Evolutionary conservation across 306 rosid genomes (phyloP).

Genomic region (Medicago ruthenica): DNA sequence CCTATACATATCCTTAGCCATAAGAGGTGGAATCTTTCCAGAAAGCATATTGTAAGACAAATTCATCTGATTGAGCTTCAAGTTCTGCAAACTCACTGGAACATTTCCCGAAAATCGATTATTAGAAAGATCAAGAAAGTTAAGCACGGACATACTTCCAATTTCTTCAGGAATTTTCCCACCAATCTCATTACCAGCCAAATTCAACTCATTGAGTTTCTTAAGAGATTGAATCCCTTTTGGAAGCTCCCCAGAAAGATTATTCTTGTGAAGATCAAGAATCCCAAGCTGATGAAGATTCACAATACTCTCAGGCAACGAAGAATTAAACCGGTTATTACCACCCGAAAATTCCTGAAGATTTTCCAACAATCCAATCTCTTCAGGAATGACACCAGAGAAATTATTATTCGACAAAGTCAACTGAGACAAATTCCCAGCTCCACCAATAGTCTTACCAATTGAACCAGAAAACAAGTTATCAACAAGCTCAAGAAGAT

Average conservation of each 20-base stretch:
- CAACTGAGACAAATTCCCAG: conserved; percentile 63
- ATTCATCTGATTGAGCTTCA: conserved; percentile 80
- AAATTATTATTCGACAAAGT: conserved; percentile 67
- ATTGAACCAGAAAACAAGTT: conserved; percentile 72
- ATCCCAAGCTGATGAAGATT: conserved; percentile 66
- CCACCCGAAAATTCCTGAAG: conserved; percentile 65
- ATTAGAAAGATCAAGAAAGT: conserved; percentile 81
- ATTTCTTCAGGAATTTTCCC: conserved; percentile 75
- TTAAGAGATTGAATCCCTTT: conserved; percentile 53
- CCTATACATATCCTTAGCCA: conserved; percentile 66
- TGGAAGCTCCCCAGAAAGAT: conserved; percentile 70
- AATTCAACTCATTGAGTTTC: conserved; percentile 79
- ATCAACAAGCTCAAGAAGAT: conserved; percentile 61
- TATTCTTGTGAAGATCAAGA: conserved; percentile 75
- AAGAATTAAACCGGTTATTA: conserved; percentile 60
- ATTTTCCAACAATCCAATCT: conserved; percentile 66
- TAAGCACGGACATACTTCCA: conserved; percentile 65
- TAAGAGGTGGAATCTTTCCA: conserved; percentile 76
- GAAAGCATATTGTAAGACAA: conserved; percentile 69
- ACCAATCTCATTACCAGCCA: conserved; percentile 66
- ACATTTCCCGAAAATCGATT: conserved; percentile 72
- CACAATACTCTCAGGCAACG: conserved; percentile 62
- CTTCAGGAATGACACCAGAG: conserved; percentile 72
- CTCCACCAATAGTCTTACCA: conserved; percentile 64
- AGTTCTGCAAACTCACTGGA: conserved; percentile 68